phyloP scores from a whole-genome alignment of 108 stramenopile species.

The Skeletonema menzelii region DNA sequence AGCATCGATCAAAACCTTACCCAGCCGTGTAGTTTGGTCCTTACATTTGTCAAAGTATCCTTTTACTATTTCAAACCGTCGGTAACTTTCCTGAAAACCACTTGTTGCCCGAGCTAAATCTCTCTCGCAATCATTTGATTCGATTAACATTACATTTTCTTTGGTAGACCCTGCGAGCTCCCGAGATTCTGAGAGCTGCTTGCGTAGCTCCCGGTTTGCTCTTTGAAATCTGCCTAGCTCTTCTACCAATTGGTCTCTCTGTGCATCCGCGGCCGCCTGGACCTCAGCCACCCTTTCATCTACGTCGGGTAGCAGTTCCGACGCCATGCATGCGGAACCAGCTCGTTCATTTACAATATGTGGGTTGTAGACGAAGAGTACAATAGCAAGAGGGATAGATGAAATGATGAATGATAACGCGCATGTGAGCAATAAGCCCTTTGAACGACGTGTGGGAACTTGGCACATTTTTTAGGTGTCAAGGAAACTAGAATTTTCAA shows the following conservation, averaged over 20 bases:
- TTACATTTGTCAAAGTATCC: not conserved
- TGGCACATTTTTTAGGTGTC: not conserved
- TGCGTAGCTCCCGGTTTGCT: not conserved
- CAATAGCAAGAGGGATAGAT: not conserved
- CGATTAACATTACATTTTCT: no score
- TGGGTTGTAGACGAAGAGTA: not conserved
- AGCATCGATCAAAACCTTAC: not conserved
- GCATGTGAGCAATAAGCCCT: not conserved
- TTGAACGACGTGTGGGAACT: not conserved
- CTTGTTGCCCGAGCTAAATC: not conserved
- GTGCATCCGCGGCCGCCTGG: not conserved
- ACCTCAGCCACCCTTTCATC: not conserved
- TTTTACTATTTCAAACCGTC: not conserved
- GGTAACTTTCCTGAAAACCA: constrained; percentile 2
- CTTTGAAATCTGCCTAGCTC: not conserved
- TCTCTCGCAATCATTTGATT: no score
- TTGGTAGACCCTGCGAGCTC: not conserved
- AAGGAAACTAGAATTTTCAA: no score
- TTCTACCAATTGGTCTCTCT: not conserved
- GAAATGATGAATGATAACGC: not conserved
- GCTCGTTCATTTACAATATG: not conserved
- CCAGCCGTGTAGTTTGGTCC: not conserved
- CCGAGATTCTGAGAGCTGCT: not conserved
- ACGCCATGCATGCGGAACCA: not conserved
- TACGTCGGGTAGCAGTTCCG: not conserved